Evolutionary conservation across 2,329 filamentous ascomycete species (phyloP).

Genomic region (Gnomoniopsis smithogilvyi): DNA sequence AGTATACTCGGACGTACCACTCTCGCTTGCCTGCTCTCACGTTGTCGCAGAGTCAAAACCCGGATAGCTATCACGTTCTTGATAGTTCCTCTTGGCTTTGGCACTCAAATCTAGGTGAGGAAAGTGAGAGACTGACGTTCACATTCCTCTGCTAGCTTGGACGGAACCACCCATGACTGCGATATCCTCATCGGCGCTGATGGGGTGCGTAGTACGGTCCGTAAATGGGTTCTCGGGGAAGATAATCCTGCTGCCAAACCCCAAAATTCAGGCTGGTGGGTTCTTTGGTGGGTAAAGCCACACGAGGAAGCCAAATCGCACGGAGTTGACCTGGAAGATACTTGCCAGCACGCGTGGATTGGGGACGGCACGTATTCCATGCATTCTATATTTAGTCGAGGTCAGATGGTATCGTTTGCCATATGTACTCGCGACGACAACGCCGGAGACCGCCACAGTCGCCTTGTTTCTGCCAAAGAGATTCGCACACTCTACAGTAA

Average conservation of each 20-base stretch:
- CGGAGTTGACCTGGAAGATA: constrained; percentile 18
- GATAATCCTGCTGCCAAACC: constrained; percentile 21
- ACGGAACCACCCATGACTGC: background rate
- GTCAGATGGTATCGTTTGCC: constrained; percentile 20
- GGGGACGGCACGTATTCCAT: constrained; percentile 17
- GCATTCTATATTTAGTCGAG: constrained; percentile 13
- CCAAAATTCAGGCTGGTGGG: constrained; percentile 21
- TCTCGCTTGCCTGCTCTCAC: too few relatives aligned
- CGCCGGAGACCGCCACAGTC: constrained; percentile 18
- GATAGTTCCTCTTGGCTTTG: background rate
- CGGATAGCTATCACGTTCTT: background rate
- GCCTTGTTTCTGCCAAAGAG: constrained; percentile 19
- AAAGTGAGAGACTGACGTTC: background rate
- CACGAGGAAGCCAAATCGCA: constrained; percentile 18
- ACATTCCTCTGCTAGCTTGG: background rate
- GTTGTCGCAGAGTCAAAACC: background rate
- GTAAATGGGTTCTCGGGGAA: constrained; percentile 30
- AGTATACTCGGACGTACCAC: background rate
- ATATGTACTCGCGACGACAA: constrained; percentile 18
- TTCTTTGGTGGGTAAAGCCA: constrained; percentile 22
- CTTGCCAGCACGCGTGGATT: constrained; percentile 23
- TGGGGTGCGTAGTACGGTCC: constrained; percentile 28
- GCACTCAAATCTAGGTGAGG: background rate
- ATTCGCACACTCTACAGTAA: constrained; percentile 19
- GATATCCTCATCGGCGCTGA: constrained; percentile 28